A percentile compares a stretch with the other conserved stretches of the same genome.
Conservation (phyloP, 2,329 filamentous ascomycete genomes). For the Tolypocladium sp. region DNA sequence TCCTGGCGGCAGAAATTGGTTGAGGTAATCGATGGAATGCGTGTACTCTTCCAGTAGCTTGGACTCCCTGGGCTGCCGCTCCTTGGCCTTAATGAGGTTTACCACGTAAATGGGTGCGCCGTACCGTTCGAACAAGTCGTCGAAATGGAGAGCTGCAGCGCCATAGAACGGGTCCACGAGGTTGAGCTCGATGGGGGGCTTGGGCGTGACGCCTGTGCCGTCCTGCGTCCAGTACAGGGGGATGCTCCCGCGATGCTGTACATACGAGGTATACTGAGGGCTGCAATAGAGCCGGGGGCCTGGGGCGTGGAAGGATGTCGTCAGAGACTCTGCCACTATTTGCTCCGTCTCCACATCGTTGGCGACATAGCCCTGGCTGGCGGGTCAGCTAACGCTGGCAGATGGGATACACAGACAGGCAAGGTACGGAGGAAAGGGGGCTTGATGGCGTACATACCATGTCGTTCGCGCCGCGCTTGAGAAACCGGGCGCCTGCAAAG, state of each 20-base stretch:
- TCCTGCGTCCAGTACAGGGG: constrained; percentile 97
- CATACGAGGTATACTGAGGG: constrained; percentile 88
- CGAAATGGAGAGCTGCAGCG: constrained; percentile 87
- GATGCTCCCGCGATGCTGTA: constrained; percentile 94
- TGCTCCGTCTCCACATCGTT: constrained; percentile 99
- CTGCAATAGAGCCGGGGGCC: constrained; percentile 79
- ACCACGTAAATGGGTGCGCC: constrained; percentile 86
- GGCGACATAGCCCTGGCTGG: constrained; percentile 72
- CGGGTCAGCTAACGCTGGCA: neutral
- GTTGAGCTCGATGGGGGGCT: constrained; percentile 91
- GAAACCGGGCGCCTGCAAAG: constrained; percentile 87
- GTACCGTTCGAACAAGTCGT: constrained; percentile 88
- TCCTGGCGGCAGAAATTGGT: constrained; percentile 77
- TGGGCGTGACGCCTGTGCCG: constrained; percentile 87
- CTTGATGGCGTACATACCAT: constrained; percentile 29
- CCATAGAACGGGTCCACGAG: constrained; percentile 95
- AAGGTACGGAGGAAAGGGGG: neutral
- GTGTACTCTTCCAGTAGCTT: constrained; percentile 85
- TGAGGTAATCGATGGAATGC: constrained; percentile 80
- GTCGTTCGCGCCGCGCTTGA: constrained; percentile 93
- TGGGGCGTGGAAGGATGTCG: constrained; percentile 90
- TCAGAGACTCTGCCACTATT: constrained; percentile 89
- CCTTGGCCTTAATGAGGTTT: constrained; percentile 83
- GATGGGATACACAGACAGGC: neutral
- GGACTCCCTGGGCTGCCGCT: constrained; percentile 82